Base-by-base conservation (phyloP, 2,329 filamentous ascomycete genomes). In the Fusarium sp. region DNA sequence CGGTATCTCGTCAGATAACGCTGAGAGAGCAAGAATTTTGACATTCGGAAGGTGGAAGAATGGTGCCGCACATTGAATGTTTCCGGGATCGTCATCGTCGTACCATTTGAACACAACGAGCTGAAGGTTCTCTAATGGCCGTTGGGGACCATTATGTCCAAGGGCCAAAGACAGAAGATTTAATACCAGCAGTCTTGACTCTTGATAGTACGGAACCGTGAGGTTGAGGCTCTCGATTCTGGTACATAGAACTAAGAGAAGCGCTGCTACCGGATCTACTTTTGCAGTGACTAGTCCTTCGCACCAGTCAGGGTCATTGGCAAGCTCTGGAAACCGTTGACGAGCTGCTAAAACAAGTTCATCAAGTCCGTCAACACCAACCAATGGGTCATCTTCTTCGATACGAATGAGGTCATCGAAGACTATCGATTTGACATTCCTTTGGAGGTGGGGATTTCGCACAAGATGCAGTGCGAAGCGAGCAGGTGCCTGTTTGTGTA, bases 51-150 rank as follows among this genome's bases (percentile, higher is more conserved):
- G 24, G 2, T 49, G 18, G 5, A 64, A 62, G 2, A 64, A 62
- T 2, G 61, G 55, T 10, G 55, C 55, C 5, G 54, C 22, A 15
- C 4, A 39, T 18, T 39, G 33, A 12, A n/a, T 31, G 5, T 24
- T 0, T 3, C 36, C 57, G 0, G 17, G 4, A 0, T 22, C n/a
- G 1, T 54, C n/a, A 1, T 10, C 5, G 3, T 42, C 13, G 5
- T 26, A 1, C 18, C 35, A 26, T 59, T 15, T 9, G 12, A 51
- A 3, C 6, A 61, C 8, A 15, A 5, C 28, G 2, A 14, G 10
- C 3, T 11, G 11, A 2, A 61, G 28, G 14, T 20, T 18, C 3
- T 3, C 18, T 2, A 61, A 4, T 18, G 44, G 56, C 0, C 17
- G 3, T 12, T 20, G 7, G 0, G 26, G 26, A 1, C 36, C 26